A percentile compares a stretch with the other conserved stretches of the same genome.
Evolutionary conservation across 2,329 filamentous ascomycete species (phyloP).

Genomic region (Didymella keratinophila): DNA sequence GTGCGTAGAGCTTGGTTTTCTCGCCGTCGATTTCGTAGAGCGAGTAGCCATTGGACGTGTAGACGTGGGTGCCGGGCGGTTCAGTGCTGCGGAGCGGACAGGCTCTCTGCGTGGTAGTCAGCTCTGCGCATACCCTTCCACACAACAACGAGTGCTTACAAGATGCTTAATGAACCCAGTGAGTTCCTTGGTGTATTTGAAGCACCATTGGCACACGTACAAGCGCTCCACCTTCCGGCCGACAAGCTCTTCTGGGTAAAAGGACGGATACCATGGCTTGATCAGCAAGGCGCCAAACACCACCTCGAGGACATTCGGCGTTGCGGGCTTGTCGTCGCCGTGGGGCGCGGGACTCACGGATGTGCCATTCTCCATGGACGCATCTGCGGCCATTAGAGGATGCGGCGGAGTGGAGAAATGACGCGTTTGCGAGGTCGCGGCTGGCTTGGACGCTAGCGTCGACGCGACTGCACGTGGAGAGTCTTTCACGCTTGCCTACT

Average conservation of each 20-base stretch:
- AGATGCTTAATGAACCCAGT: conserved; percentile 58
- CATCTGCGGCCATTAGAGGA: conserved; percentile 20
- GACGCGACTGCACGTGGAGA: conserved; percentile 12
- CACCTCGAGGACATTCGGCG: conserved; percentile 83
- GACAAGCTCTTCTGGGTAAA: conserved; percentile 75
- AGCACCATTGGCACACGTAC: conserved; percentile 91
- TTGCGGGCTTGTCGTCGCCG: conserved; percentile 23
- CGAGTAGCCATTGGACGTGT: conserved; percentile 80
- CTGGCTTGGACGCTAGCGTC: conserved; percentile 6
- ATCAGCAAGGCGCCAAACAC: conserved; percentile 85
- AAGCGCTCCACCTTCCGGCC: conserved; percentile 61
- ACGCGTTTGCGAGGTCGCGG: conserved; percentile 9
- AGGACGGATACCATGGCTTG: conserved; percentile 91
- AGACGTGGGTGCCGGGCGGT: conserved; percentile 76
- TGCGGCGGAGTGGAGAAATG: conserved; percentile 8
- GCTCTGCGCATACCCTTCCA: not conserved
- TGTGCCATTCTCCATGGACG: conserved; percentile 20
- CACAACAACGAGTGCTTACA: conserved; percentile 16
- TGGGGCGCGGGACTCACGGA: conserved; percentile 13
- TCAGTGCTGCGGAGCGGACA: conserved; percentile 52
- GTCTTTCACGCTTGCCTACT: not conserved
- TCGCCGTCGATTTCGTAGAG: conserved; percentile 95
- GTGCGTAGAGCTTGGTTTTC: conserved; percentile 85
- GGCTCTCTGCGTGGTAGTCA: conserved; percentile 49
- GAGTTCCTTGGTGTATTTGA: conserved; percentile 79